Conservation (phyloP, 768 basidiomycete species). For the Lactarius deliciosus region DNA sequence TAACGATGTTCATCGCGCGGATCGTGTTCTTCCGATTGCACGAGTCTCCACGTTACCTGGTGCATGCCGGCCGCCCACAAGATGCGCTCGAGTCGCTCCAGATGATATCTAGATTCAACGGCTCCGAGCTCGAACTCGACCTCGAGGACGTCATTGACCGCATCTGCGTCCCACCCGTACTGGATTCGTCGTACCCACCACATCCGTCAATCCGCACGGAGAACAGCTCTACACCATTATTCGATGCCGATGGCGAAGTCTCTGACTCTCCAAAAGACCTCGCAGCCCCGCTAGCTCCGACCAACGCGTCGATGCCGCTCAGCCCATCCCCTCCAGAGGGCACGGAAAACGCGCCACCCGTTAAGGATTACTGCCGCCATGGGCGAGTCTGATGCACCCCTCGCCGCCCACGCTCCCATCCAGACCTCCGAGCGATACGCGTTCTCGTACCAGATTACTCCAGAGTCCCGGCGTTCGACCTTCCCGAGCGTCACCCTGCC, state of each 20-base stretch:
- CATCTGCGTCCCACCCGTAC: constrained; percentile 29
- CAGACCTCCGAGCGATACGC: constrained; percentile 9
- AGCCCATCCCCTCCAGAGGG: constrained; percentile 10
- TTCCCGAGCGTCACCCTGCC: background rate
- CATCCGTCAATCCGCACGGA: background rate
- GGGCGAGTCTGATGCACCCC: constrained; percentile 33
- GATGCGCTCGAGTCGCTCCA: constrained; percentile 84
- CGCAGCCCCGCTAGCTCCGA: background rate
- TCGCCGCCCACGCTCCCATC: background rate
- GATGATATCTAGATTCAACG: constrained; percentile 86
- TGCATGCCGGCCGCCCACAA: constrained; percentile 78
- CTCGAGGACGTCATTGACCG: constrained; percentile 67
- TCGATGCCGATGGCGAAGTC: constrained; percentile 15
- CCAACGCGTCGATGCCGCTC: constrained; percentile 13
- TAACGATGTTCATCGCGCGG: constrained; percentile 83
- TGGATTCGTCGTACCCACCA: background rate
- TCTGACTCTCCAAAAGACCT: background rate
- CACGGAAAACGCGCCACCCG: background rate
- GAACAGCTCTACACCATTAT: background rate
- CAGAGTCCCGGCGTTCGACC: background rate
- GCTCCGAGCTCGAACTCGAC: constrained; percentile 62
- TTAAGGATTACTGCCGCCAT: constrained; percentile 30
- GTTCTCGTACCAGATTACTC: constrained; percentile 5
- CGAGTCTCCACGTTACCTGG: constrained; percentile 92
- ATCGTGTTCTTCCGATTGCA: constrained; percentile 89